Evolutionary conservation across 1,139 yeast genomes (phyloP).

Genomic region (Candida mesenterica): DNA sequence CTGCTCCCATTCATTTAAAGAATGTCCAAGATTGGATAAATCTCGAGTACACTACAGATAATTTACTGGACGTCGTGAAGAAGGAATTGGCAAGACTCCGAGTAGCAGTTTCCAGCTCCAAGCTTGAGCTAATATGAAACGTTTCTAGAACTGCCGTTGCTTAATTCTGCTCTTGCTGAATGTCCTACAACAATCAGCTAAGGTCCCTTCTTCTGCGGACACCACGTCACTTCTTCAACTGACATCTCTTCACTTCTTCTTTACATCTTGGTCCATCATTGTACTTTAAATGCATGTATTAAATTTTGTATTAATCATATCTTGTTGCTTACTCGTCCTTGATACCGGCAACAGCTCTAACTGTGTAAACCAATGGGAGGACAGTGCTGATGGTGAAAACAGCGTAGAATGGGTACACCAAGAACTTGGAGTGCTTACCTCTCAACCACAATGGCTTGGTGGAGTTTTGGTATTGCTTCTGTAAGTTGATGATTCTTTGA

Average conservation of each 20-base stretch:
- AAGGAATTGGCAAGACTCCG: conserved; percentile 5
- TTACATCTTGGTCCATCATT: too few species aligned
- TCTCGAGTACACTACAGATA: conserved; percentile 1
- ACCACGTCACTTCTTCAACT: neutral
- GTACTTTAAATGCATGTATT: conserved; percentile 1
- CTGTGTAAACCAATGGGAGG: conserved; percentile 71
- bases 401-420: conserved; percentile 89
- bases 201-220: too few species aligned
- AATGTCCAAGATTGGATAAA: conserved; percentile 5
- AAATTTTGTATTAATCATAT: neutral
- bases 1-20: too few species aligned
- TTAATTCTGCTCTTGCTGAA: too few species aligned
- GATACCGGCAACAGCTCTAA: conserved; percentile 73
- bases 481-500: conserved; percentile 71
- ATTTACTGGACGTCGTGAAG: conserved; percentile 8
- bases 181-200: too few species aligned
- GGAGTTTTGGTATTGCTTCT: conserved; percentile 71
- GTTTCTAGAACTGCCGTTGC: too few species aligned
- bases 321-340: conserved; percentile 47
- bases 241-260: neutral
- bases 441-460: conserved; percentile 75
- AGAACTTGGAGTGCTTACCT: conserved; percentile 69
- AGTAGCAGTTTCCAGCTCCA: too few species aligned
- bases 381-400: conserved; percentile 72
- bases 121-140: too few species aligned